A percentile compares a stretch with the other conserved stretches of the same genome.
These are phyloP conservation scores for Nicotiana undulata DNA, from an alignment of 257 asterid species.

Conservation along the genomic window DNA sequence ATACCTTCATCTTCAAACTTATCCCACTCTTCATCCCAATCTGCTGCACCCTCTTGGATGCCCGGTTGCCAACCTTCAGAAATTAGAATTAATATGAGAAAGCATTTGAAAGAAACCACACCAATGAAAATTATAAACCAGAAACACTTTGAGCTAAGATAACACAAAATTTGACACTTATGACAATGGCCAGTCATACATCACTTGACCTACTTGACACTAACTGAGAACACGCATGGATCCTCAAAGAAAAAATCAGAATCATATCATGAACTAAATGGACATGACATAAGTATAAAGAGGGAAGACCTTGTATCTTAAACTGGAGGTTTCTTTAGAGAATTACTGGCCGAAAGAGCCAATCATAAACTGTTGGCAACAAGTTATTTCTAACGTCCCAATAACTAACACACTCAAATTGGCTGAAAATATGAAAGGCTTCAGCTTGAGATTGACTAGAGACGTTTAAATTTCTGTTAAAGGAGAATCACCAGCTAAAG, in stretches of 20 bases:
- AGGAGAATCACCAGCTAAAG: constrained; percentile 76
- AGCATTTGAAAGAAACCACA: constrained; percentile 2
- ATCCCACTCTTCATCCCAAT: constrained; percentile 98
- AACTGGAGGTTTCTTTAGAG: background rate
- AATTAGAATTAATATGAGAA: background rate
- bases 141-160: background rate
- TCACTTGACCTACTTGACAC: background rate
- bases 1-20: constrained; percentile 95
- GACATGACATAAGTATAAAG: background rate
- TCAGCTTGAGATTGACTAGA: background rate
- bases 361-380: background rate
- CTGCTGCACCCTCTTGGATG: constrained; percentile 83
- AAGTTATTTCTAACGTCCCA: background rate
- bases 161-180: background rate
- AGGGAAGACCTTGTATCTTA: background rate
- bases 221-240: background rate
- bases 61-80: constrained; percentile 96
- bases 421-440: background rate
- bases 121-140: background rate
- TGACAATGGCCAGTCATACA: background rate
- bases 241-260: background rate
- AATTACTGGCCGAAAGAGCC: background rate
- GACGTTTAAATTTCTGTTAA: constrained; percentile 41
- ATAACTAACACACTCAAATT: background rate
- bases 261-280: background rate